A percentile compares a stretch with the other conserved stretches of the same genome.
These are phyloP conservation scores for Keithomyces neogunnii DNA, from an alignment of 2,329 filamentous ascomycete genomes.

Conservation along the genomic window DNA sequence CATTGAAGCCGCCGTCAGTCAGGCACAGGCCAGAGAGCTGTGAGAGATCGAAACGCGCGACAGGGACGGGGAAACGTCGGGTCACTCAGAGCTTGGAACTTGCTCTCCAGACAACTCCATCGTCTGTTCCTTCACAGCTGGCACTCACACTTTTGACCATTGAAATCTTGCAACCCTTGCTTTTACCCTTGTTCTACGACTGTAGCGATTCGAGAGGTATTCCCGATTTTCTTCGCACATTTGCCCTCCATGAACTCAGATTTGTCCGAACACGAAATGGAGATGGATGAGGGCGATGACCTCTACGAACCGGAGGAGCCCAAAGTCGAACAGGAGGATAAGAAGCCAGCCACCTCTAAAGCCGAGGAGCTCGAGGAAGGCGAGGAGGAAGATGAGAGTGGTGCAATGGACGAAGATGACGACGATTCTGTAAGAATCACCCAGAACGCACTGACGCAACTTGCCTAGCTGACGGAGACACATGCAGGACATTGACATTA, in stretches of 20 bases:
- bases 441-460: background rate
- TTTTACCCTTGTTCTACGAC: background rate
- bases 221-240: background rate
- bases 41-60: background rate
- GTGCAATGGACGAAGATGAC: constrained; percentile 52
- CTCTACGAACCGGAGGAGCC: constrained; percentile 56
- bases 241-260: constrained; percentile 4
- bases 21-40: background rate
- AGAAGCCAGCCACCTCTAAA: constrained; percentile 22
- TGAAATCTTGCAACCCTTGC: background rate
- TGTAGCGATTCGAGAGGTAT: background rate
- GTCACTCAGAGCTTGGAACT: constrained; percentile 9
- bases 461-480: background rate
- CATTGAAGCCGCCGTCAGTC: background rate
- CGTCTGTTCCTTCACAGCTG: too few species aligned
- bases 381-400: constrained; percentile 54
- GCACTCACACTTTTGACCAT: background rate
- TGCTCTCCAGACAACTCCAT: background rate
- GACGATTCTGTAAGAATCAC: constrained; percentile 30
- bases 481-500: constrained; percentile 56
- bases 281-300: constrained; percentile 61
- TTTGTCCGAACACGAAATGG: constrained; percentile 36
- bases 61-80: constrained; percentile 21
- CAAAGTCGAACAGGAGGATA: constrained; percentile 24
- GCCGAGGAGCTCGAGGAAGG: constrained; percentile 54